Evolutionary conservation across 306 rosid genomes (phyloP).

Genomic region (Cicer chorassanicum): DNA sequence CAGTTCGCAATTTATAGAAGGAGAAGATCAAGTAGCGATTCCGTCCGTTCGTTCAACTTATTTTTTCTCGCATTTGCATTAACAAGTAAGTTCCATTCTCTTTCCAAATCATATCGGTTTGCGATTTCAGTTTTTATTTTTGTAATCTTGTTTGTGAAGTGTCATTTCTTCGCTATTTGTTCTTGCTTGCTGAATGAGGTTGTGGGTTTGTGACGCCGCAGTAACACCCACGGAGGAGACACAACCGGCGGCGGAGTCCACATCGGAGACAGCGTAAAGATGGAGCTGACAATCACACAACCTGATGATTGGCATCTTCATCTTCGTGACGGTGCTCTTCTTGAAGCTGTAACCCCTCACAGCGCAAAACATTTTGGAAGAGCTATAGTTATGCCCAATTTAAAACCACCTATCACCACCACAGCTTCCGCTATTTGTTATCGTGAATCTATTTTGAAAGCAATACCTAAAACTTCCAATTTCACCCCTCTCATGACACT

Average conservation of each 20-base stretch:
- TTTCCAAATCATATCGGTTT: no score
- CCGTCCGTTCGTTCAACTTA: no score
- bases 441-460: conserved; percentile 75
- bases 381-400: conserved; percentile 95
- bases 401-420: conserved; percentile 82
- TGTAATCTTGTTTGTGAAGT: no score
- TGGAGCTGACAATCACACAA: conserved; percentile 10
- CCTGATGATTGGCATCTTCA: conserved; percentile 21
- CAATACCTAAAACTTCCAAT: conserved; percentile 62
- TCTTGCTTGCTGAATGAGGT: no score
- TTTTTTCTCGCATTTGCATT: no score
- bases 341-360: conserved; percentile 26
- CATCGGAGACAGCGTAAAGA: background rate
- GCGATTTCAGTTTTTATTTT: no score
- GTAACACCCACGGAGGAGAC: background rate
- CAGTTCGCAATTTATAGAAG: no score
- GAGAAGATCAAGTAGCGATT: no score
- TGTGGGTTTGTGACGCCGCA: no score
- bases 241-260: background rate
- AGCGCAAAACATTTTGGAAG: conserved; percentile 83
- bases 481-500: conserved; percentile 95
- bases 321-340: conserved; percentile 27
- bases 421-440: conserved; percentile 74
- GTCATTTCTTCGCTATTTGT: no score
- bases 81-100: no score